These are phyloP conservation scores for Mrakia hoshinonis DNA, from an alignment of 768 basidiomycete genomes.

Conservation along the genomic window DNA sequence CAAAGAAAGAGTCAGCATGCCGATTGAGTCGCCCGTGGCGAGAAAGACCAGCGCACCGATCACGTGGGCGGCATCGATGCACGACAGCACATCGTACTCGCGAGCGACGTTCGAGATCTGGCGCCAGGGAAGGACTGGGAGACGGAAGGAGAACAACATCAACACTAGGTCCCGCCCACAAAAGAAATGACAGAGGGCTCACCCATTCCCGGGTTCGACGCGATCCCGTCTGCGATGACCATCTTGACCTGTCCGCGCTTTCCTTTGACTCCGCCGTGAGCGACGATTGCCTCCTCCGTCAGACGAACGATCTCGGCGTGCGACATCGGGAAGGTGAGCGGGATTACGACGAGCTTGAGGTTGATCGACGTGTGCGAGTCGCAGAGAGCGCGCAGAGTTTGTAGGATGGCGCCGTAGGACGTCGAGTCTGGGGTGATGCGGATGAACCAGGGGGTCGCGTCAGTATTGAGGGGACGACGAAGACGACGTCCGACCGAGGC, in stretches of 20 bases:
- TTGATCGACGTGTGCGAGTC: constrained; percentile 43
- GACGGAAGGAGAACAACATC: too few relatives aligned
- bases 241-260: constrained; percentile 48
- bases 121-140: constrained; percentile 55
- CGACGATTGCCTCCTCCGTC: constrained; percentile 33
- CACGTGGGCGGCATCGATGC: constrained; percentile 74
- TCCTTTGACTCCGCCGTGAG: not conserved
- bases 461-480: not conserved
- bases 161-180: not conserved
- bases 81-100: constrained; percentile 54
- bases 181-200: constrained; percentile 12
- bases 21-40: not conserved
- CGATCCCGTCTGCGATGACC: constrained; percentile 61
- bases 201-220: constrained; percentile 46
- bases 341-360: constrained; percentile 48
- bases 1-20: not conserved
- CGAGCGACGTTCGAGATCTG: constrained; percentile 58
- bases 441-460: not conserved
- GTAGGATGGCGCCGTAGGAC: constrained; percentile 52
- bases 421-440: constrained; percentile 45
- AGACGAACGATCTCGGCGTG: constrained; percentile 50
- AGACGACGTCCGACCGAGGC: not conserved
- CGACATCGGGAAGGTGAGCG: constrained; percentile 52
- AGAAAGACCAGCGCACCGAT: constrained; percentile 46
- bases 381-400: constrained; percentile 49